Conservation (phyloP, 1,139 yeast genomes). For the Petasospora rhodanensis region DNA sequence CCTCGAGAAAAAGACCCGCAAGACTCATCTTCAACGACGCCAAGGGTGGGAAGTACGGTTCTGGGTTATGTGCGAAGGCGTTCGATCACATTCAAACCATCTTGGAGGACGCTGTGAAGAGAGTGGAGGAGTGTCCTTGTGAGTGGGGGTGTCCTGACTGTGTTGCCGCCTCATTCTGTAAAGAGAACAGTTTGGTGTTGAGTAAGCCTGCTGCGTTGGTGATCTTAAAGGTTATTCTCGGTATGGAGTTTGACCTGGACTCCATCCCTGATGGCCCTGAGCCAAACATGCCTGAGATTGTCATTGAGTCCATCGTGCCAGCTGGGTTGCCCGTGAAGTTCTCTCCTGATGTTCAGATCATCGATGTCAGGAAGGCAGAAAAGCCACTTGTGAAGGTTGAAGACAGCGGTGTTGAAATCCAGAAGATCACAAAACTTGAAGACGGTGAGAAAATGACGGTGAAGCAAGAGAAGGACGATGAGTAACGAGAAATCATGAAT, state of each 20-base stretch:
- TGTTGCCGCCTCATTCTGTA: conserved; percentile 72
- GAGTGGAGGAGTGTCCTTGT: conserved; percentile 68
- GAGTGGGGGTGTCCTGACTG: conserved; percentile 89
- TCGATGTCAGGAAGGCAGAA: conserved; percentile 38
- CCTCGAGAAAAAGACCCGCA: conserved; percentile 75
- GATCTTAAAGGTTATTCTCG: conserved; percentile 51
- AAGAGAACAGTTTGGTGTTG: conserved; percentile 74
- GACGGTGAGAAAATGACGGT: too few species aligned
- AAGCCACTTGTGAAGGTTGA: conserved; percentile 21
- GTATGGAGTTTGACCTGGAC: conserved; percentile 44
- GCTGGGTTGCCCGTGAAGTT: conserved; percentile 50
- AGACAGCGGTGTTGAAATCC: conserved; percentile 14
- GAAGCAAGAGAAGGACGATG: too few species aligned
- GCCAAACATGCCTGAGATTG: conserved; percentile 62
- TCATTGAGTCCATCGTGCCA: conserved; percentile 64
- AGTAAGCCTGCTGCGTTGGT: conserved; percentile 86
- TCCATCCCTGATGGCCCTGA: conserved; percentile 78
- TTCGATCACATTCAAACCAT: conserved; percentile 72
- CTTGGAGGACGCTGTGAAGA: conserved; percentile 50
- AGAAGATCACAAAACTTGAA: too few species aligned
- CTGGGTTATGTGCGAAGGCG: conserved; percentile 75
- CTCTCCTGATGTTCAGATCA: conserved; percentile 53
- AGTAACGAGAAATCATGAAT: too few species aligned
- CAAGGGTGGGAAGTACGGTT: conserved; percentile 71
- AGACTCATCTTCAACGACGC: conserved; percentile 80